A percentile compares a stretch with the other conserved stretches of the same genome.
phyloP scores from a whole-genome alignment of 2,329 filamentous ascomycete species.

The Kalmusia sp. region DNA sequence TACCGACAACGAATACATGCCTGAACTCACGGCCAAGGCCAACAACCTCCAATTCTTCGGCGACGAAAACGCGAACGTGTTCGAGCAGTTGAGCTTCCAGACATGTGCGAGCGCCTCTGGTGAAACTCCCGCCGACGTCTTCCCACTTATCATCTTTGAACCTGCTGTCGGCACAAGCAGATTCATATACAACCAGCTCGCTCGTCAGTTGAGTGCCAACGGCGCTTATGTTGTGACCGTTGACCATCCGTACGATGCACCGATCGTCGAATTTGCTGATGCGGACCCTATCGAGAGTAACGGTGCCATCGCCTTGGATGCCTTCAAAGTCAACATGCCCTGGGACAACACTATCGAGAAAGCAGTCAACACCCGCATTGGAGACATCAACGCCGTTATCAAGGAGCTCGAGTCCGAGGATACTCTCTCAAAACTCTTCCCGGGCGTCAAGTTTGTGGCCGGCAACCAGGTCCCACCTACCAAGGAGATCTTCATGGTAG shows the following conservation, averaged over 20 bases:
- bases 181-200: slow-evolving; percentile 53
- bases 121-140: slow-evolving; percentile 14
- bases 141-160: slow-evolving; percentile 51
- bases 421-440: slow-evolving; percentile 17
- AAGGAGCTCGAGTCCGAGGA: slow-evolving; percentile 10
- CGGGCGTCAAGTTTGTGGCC: slow-evolving; percentile 16
- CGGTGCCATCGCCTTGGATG: slow-evolving; percentile 23
- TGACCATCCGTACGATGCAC: slow-evolving; percentile 58
- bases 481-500: slow-evolving; percentile 19
- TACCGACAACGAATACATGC: slow-evolving; percentile 30
- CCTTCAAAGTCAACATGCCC: slow-evolving; percentile 17
- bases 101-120: slow-evolving; percentile 21
- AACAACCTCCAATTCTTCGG: slow-evolving; percentile 31
- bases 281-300: slow-evolving; percentile 28
- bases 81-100: slow-evolving; percentile 25
- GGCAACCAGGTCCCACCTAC: slow-evolving; percentile 6
- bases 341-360: slow-evolving; percentile 23
- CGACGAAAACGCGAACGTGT: slow-evolving; percentile 24
- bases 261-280: slow-evolving; percentile 54
- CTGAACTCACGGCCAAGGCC: slow-evolving; percentile 18
- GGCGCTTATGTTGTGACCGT: slow-evolving; percentile 57
- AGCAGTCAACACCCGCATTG: slow-evolving; percentile 21
- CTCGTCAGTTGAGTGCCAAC: slow-evolving; percentile 54
- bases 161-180: slow-evolving; percentile 55
- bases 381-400: slow-evolving; percentile 29